These are phyloP conservation scores for Tetradesmus lagerheimii DNA, from an alignment of 139 green algal genomes.

Conservation along the genomic window DNA sequence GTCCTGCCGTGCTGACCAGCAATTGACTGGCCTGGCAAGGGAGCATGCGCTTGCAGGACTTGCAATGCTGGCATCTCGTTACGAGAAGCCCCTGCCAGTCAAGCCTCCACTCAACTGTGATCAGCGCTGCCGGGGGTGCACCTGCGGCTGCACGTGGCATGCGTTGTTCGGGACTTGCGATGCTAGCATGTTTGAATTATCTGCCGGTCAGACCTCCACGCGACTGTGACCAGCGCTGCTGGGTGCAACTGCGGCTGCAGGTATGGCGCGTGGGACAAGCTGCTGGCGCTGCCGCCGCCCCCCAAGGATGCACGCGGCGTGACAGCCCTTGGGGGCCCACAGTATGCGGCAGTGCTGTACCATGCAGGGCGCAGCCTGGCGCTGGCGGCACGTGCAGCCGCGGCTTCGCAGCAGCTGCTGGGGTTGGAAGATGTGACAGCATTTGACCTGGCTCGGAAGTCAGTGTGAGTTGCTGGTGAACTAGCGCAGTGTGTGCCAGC, in stretches of 20 bases:
- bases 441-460: constrained; percentile 36
- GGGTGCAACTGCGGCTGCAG: background rate
- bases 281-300: constrained; percentile 44
- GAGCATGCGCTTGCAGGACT: no score
- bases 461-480: constrained; percentile 17
- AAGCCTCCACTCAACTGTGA: no score
- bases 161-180: no score
- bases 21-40: no score
- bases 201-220: no score
- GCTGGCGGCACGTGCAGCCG: background rate
- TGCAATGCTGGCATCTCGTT: no score
- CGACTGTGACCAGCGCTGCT: background rate
- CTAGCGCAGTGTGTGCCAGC: background rate
- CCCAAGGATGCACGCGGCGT: constrained; percentile 35
- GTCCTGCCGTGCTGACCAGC: no score
- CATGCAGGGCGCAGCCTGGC: constrained; percentile 5
- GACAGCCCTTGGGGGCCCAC: constrained; percentile 23
- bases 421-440: constrained; percentile 26
- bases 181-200: no score
- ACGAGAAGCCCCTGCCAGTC: no score
- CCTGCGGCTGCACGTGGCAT: no score
- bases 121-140: no score
- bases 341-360: constrained; percentile 42
- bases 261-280: constrained; percentile 49
- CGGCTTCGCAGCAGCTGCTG: constrained; percentile 4